Evolutionary conservation across 257 asterid genomes (phyloP).

Genomic region (Rauvolfia tetraphylla): DNA sequence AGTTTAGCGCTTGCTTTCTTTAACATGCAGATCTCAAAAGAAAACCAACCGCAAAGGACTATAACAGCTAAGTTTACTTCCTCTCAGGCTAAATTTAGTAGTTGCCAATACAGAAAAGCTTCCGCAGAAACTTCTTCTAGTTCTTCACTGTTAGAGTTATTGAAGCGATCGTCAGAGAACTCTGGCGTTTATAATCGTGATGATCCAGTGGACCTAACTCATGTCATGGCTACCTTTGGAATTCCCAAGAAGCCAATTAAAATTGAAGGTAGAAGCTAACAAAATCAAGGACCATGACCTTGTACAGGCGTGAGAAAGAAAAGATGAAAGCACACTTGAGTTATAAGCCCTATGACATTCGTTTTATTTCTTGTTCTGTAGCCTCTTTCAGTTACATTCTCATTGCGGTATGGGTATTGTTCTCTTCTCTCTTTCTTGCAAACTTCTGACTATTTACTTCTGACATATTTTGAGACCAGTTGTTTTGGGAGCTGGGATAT

Average conservation of each 20-base stretch:
- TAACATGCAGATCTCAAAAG: conserved; percentile 24
- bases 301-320: neutral
- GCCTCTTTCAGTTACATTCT: neutral
- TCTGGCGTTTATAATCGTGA: conserved; percentile 32
- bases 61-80: conserved; percentile 14
- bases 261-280: conserved; percentile 38
- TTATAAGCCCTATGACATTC: neutral
- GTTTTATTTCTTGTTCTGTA: too few species aligned
- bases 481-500: neutral
- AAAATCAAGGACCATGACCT: neutral
- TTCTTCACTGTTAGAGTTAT: conserved; percentile 57
- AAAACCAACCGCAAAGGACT: conserved; percentile 20
- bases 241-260: conserved; percentile 49
- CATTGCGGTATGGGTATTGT: neutral
- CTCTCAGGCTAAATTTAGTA: conserved; percentile 27
- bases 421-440: neutral
- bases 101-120: conserved; percentile 19
- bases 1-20: neutral
- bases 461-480: neutral
- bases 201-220: conserved; percentile 43
- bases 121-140: conserved; percentile 12
- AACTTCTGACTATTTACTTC: neutral
- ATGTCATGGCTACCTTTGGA: conserved; percentile 50
- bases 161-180: conserved; percentile 52
- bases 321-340: neutral